Evolutionary conservation across 108 stramenopile species (phyloP), one percentile per base, ranked within the genome.

Genomic region (Fragilaria radians): DNA sequence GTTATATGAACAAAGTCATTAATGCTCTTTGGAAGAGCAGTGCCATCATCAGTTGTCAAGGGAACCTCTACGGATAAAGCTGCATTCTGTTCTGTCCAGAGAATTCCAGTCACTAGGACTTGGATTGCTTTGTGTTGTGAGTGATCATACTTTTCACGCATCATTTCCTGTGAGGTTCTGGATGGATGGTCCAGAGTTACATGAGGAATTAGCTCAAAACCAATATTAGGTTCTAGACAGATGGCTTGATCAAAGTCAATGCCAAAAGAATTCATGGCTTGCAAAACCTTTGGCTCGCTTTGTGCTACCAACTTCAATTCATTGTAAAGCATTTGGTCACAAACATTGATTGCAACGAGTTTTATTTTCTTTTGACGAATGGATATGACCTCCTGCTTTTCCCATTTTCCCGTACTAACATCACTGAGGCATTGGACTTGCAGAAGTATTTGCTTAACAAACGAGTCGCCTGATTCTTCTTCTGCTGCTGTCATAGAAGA

Each of bases 1-100:
- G 91, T 92, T 11, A 92, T 64, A 61, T 92, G 91, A 22, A 70
- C 56, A 53, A 85, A 92, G 1, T 66, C n/a, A 63, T 92, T 92
- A 14, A 56, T 36, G 3, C 66, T 67, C 21, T 49, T 28, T 3
- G 85, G 85, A 17, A 86, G 32, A 5, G 49, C 11, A 30, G 32
- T 27, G 14, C 48, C 65, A 9, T 57, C 50, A 17, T n/a, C 42
- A 28, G 26, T 42, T 26, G 36, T 28, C 21, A 36, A 42, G 11
- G 76, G 59, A 32, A 91, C 42, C 4, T 54, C 48, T 1, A 88
- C 74, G 22, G 64, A 63, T 14, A 92, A 45, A 14, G 91, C 91
- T 14, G 80, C 84, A 33, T 76, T 46, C 0, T 54, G 51, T 9
- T 69, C 62, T 32, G 56, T 69, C 60, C 79, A 84, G 4, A 76